phyloP scores from a whole-genome alignment of 2,329 filamentous ascomycete genomes.

The Chrysosporium keratinophilum region DNA sequence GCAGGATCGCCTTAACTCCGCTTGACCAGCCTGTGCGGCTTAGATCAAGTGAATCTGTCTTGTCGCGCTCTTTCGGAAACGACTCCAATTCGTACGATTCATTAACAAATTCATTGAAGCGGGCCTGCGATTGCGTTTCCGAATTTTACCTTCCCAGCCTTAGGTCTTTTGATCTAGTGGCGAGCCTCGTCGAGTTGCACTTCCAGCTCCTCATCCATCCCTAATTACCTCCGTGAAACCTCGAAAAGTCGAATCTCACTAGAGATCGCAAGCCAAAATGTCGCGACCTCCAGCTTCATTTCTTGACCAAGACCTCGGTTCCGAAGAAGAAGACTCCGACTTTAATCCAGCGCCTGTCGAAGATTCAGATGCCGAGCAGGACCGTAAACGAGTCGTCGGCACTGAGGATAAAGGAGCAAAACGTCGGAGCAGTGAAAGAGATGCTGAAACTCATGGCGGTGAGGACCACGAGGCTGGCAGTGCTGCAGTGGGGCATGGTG shows the following conservation, averaged over 20 bases:
- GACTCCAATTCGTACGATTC: too few species aligned
- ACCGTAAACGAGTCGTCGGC: constrained; percentile 25
- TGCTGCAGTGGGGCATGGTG: constrained; percentile 23
- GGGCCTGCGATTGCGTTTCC: too few species aligned
- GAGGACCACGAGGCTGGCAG: constrained; percentile 28
- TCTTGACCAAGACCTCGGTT: constrained; percentile 43
- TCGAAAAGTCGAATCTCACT: background rate
- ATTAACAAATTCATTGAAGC: too few species aligned
- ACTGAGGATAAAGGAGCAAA: constrained; percentile 21
- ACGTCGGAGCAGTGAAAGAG: constrained; percentile 26
- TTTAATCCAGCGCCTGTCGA: constrained; percentile 77
- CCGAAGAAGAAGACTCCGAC: constrained; percentile 69
- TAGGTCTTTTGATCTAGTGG: background rate
- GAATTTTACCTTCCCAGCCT: too few species aligned
- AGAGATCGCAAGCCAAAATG: constrained; percentile 19
- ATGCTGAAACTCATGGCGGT: constrained; percentile 40
- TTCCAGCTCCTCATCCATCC: background rate
- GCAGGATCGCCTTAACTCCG: too few species aligned
- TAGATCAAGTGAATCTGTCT: too few species aligned
- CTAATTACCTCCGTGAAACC: background rate
- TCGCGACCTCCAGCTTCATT: constrained; percentile 32
- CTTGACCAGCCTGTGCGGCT: too few species aligned
- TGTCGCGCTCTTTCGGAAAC: too few species aligned
- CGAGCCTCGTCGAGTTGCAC: background rate
- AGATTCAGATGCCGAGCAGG: constrained; percentile 59